Base-by-base conservation (phyloP, 176 grass and related monocot genomes). In the Eremochloa ophiuroides region DNA sequence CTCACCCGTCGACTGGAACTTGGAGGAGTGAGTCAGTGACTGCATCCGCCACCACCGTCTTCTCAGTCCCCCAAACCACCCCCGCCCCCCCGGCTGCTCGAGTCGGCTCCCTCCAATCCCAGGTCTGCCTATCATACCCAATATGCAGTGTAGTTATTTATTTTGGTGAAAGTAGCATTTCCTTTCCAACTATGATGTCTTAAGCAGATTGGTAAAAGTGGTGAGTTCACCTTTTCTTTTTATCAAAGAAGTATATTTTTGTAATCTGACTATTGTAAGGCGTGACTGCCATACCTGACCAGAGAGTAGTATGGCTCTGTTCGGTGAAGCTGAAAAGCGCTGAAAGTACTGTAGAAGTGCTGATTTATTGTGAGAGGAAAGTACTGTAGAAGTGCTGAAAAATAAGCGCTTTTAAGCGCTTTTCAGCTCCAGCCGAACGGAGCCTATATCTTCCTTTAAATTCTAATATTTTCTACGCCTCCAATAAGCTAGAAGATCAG, bases 401-500 rank as follows among this genome's bases (percentile, higher is more conserved):
- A n/a, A n/a, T n/a, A n/a, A 35, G n/a, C n/a, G n/a, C n/a, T n/a
- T n/a, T n/a, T n/a, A n/a, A n/a, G n/a, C n/a, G n/a, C n/a, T n/a
- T n/a, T n/a, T n/a, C n/a, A n/a, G n/a, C n/a, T n/a, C n/a, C n/a
- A n/a, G n/a, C n/a, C n/a, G n/a, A n/a, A n/a, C n/a, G n/a, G n/a
- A n/a, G n/a, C n/a, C n/a, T 58, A 27, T 80, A 46, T 46, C 31
- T 40, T 80, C 64, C 31, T 69, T 80, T 55, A 50, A 37, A 17
- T 55, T 68, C 31, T 31, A 80, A 39, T 38, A 14, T 27, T 34
- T 55, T 37, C 34, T 69, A 34, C 8, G 20, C 13, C 20, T 33
- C 29, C 42, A 25, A 37, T 61, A 78, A 66, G 29, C 62, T 79
- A 37, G 30, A 48, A 47, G 38, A 65, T 13, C 59, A 66, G 12